Conservation (phyloP, 305 asterid species). For the Fraxinus latifolia region DNA sequence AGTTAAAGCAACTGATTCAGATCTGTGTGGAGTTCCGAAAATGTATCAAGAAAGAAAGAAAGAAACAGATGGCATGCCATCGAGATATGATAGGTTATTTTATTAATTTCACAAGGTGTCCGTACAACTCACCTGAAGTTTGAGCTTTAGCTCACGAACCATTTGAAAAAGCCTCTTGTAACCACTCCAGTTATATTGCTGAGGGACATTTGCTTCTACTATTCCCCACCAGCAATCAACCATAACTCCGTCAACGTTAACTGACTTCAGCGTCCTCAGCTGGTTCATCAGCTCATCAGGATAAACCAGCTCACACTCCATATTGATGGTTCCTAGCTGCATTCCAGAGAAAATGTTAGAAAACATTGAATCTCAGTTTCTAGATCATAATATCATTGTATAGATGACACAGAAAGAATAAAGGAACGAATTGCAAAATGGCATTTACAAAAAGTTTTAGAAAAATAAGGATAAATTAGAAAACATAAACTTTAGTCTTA, state of each 20-base stretch:
- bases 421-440: neutral
- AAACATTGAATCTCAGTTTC: neutral
- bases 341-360: neutral
- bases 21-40: neutral
- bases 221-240: constrained; percentile 94
- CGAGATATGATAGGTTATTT: constrained; percentile 9
- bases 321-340: constrained; percentile 55
- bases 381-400: neutral
- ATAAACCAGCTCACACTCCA: constrained; percentile 58
- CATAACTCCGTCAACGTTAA: constrained; percentile 69
- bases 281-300: constrained; percentile 45
- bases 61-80: neutral
- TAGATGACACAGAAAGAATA: neutral
- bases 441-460: neutral
- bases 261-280: constrained; percentile 50
- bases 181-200: constrained; percentile 75
- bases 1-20: neutral
- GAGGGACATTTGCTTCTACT: constrained; percentile 69
- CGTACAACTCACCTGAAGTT: constrained; percentile 53
- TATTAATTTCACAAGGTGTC: neutral
- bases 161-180: constrained; percentile 60
- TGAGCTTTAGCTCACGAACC: constrained; percentile 54
- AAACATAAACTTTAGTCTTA: neutral
- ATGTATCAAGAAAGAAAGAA: neutral
- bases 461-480: neutral